Evolutionary conservation across 306 rosid genomes (phyloP).

Genomic region (Echinosophora koreensis): DNA sequence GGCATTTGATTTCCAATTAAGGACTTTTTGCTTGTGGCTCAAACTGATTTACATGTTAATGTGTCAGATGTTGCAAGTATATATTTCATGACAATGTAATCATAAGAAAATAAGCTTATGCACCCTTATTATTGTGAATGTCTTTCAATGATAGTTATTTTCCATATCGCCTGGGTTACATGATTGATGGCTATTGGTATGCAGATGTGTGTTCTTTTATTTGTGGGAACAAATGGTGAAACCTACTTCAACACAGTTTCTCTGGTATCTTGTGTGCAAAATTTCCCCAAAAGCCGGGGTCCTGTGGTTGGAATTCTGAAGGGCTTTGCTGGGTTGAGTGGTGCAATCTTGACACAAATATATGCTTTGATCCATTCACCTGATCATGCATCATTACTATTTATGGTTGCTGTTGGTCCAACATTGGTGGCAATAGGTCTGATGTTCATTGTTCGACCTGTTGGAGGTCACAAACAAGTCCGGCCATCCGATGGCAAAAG

Average conservation of each 20-base stretch:
- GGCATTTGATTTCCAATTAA: conserved; percentile 5
- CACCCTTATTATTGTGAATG: not conserved
- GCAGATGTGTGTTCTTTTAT: conserved; percentile 92
- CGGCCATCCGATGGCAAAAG: conserved; percentile 64
- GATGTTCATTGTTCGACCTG: conserved; percentile 87
- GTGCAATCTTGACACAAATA: conserved; percentile 94
- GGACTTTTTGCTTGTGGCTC: not conserved
- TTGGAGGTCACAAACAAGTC: conserved; percentile 87
- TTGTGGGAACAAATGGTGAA: conserved; percentile 94
- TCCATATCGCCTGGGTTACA: not conserved
- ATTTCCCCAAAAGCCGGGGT: conserved; percentile 95
- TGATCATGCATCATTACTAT: conserved; percentile 75
- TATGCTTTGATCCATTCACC: conserved; percentile 76
- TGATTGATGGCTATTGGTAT: conserved; percentile 50
- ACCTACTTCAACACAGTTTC: conserved; percentile 95
- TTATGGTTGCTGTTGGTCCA: conserved; percentile 94
- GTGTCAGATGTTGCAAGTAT: conserved; percentile 20
- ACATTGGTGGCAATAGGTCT: conserved; percentile 70
- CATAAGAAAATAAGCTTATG: conserved; percentile 24
- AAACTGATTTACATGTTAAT: not conserved
- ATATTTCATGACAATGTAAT: conserved; percentile 33
- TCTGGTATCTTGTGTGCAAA: conserved; percentile 90
- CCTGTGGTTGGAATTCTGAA: conserved; percentile 93
- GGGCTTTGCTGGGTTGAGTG: conserved; percentile 95
- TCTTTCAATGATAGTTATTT: conserved; percentile 35